Conservation (phyloP, 139 green algal genomes). For the Raphidocelis subcapitata region DNA sequence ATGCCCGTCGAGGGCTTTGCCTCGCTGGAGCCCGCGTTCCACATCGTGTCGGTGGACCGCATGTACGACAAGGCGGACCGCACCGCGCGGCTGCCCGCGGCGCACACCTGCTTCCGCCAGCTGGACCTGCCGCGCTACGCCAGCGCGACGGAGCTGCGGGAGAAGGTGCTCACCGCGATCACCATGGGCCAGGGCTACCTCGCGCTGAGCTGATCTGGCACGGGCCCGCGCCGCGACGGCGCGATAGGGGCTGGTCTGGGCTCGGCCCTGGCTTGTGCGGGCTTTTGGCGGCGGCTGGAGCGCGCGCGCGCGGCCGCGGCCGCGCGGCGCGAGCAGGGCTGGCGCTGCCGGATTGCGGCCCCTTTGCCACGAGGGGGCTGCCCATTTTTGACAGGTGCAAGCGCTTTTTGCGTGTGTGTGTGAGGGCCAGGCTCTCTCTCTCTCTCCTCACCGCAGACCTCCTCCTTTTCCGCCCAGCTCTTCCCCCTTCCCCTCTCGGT, state of each 20-base stretch:
- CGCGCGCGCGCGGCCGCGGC: too few relatives aligned
- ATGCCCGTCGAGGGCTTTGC: constrained; percentile 64
- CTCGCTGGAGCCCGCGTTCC: constrained; percentile 58
- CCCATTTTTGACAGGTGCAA: too few relatives aligned
- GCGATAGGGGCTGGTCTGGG: too few relatives aligned
- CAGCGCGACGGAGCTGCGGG: constrained; percentile 44
- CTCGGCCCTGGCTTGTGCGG: too few relatives aligned
- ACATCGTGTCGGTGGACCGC: constrained; percentile 57
- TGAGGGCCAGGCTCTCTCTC: background rate
- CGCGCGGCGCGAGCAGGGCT: too few relatives aligned
- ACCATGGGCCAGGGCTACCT: constrained; percentile 68
- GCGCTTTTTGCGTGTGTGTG: too few relatives aligned
- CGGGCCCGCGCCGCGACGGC: too few relatives aligned
- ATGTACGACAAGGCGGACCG: constrained; percentile 59
- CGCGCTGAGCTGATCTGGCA: constrained; percentile 53
- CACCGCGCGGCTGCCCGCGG: constrained; percentile 54
- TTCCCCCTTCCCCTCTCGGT: background rate
- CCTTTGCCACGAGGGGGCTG: too few relatives aligned
- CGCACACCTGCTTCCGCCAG: constrained; percentile 67
- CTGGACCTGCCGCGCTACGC: constrained; percentile 61
- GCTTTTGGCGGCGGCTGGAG: too few relatives aligned
- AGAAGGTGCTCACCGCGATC: constrained; percentile 64
- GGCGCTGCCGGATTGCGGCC: too few relatives aligned
- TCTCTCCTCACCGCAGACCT: background rate
- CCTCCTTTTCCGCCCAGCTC: background rate